Evolutionary conservation across 495 filamentous ascomycete genomes (phyloP).

Genomic region (Lasiosphaeria miniovina): DNA sequence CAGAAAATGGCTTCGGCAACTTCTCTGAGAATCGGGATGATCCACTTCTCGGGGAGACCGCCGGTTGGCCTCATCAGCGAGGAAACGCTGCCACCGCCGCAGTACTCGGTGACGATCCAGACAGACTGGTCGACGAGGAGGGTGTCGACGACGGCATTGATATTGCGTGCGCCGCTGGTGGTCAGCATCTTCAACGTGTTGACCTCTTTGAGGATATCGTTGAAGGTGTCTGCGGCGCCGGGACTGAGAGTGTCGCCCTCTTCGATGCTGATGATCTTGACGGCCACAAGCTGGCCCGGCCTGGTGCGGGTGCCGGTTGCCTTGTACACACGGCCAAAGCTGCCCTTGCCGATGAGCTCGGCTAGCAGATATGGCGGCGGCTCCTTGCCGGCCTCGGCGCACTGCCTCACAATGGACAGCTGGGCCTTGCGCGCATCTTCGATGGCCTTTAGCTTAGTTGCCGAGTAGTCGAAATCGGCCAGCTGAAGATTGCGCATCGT

Average conservation of each 20-base stretch:
- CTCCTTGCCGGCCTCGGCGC: constrained; percentile 11
- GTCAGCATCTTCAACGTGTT: constrained; percentile 17
- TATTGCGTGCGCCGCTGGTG: constrained; percentile 14
- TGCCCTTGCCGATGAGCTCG: constrained; percentile 20
- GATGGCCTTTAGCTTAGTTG: constrained; percentile 17
- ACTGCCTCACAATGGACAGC: constrained; percentile 15
- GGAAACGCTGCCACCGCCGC: constrained; percentile 19
- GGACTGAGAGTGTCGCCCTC: constrained; percentile 18
- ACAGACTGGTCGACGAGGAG: constrained; percentile 17
- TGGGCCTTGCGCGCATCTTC: constrained; percentile 18
- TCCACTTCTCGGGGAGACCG: constrained; percentile 18
- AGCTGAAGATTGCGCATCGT: constrained; percentile 11
- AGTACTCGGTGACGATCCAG: constrained; percentile 21
- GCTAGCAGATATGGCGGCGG: constrained; percentile 16
- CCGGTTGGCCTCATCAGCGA: constrained; percentile 17
- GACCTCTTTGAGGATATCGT: constrained; percentile 19
- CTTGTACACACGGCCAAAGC: constrained; percentile 20
- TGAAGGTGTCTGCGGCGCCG: constrained; percentile 16
- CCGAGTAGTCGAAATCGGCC: constrained; percentile 13
- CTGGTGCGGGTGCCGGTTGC: constrained; percentile 12
- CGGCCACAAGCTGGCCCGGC: constrained; percentile 14
- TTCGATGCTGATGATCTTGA: constrained; percentile 23
- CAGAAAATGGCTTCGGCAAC: constrained; percentile 20
- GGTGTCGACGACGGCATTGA: constrained; percentile 19
- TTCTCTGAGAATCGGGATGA: constrained; percentile 18